Percentiles rank a stretch among this genome's conserved stretches.
Evolutionary conservation across 108 stramenopile species (phyloP).

Genomic region (Bacterosira constricta): DNA sequence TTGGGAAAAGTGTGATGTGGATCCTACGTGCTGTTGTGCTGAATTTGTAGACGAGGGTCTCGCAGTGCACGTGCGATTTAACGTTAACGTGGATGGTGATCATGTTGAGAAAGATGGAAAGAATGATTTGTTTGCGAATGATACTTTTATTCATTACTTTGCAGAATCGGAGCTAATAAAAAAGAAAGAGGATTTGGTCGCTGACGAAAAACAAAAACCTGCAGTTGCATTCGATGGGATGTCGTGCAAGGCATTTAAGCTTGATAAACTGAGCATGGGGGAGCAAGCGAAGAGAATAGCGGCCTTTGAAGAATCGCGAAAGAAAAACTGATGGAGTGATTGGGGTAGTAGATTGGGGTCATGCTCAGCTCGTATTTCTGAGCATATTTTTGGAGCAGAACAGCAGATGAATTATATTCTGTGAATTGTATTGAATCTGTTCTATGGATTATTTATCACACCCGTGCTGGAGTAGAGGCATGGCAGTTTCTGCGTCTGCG

Average conservation of each 20-base stretch:
- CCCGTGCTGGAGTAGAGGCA: no score
- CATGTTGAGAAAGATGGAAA: slow-evolving; percentile 1
- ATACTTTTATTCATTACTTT: slow-evolving; percentile 65
- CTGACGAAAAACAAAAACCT: neutral
- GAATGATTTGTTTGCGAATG: slow-evolving; percentile 6
- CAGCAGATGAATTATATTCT: no score
- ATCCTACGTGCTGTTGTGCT: slow-evolving; percentile 87
- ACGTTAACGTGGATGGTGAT: no score
- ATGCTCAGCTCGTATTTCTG: no score
- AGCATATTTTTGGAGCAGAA: no score
- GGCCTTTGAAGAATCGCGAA: slow-evolving; percentile 29
- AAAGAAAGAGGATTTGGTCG: slow-evolving; percentile 13
- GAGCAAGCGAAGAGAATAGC: slow-evolving; percentile 48
- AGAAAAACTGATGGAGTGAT: no score
- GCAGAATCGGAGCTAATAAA: slow-evolving; percentile 65
- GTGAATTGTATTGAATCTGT: no score
- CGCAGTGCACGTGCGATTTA: slow-evolving; percentile 68
- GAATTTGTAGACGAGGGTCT: slow-evolving; percentile 69
- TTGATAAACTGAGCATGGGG: slow-evolving; percentile 47
- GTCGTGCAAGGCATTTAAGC: slow-evolving; percentile 52
- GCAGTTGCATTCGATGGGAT: slow-evolving; percentile 52
- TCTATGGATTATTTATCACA: no score
- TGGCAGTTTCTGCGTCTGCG: no score
- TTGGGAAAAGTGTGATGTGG: slow-evolving; percentile 88
- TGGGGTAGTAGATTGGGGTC: no score